A percentile compares a stretch with the other conserved stretches of the same genome.
Evolutionary conservation across 2,329 filamentous ascomycete genomes (phyloP).

Genomic region (Penicillium hesseltinei): DNA sequence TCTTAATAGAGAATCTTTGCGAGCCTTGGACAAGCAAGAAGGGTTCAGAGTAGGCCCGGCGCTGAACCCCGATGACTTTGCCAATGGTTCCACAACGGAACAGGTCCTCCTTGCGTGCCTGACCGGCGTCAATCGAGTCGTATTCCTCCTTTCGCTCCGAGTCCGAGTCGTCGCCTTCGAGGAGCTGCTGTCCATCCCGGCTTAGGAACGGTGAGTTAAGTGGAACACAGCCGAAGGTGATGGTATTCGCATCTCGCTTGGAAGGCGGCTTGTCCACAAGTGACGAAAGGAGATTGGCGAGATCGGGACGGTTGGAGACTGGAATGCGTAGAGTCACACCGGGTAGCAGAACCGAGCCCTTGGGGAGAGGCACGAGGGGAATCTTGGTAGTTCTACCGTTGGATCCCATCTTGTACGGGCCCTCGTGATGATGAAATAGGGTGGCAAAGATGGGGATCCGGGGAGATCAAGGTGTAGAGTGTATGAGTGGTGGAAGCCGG

Average conservation of each 20-base stretch:
- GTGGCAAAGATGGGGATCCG: slow-evolving; percentile 8
- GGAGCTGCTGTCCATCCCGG: slow-evolving; percentile 70
- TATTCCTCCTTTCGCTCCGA: slow-evolving; percentile 44
- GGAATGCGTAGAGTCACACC: slow-evolving; percentile 82
- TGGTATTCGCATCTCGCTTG: slow-evolving; percentile 62
- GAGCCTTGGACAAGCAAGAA: slow-evolving; percentile 83
- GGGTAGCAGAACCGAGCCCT: slow-evolving; percentile 78
- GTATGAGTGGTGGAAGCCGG: neutral
- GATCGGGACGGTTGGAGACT: slow-evolving; percentile 78
- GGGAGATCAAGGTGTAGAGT: neutral
- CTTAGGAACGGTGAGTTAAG: slow-evolving; percentile 73
- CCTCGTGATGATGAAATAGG: slow-evolving; percentile 6
- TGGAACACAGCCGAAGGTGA: slow-evolving; percentile 85
- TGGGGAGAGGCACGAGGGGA: slow-evolving; percentile 78
- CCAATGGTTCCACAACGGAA: slow-evolving; percentile 80
- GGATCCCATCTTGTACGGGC: slow-evolving; percentile 34
- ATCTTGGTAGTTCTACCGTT: slow-evolving; percentile 49
- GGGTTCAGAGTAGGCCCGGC: slow-evolving; percentile 71
- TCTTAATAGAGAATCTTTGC: slow-evolving; percentile 71
- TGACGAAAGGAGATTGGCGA: slow-evolving; percentile 80
- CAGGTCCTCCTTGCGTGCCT: slow-evolving; percentile 67
- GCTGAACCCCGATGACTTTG: slow-evolving; percentile 75
- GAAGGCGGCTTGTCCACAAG: slow-evolving; percentile 72
- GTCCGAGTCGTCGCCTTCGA: slow-evolving; percentile 62
- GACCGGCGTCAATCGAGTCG: slow-evolving; percentile 56